Evolutionary conservation across 192 early-diverging fungal genomes (phyloP).

Genomic region (Globomyces pollinis-pini): DNA sequence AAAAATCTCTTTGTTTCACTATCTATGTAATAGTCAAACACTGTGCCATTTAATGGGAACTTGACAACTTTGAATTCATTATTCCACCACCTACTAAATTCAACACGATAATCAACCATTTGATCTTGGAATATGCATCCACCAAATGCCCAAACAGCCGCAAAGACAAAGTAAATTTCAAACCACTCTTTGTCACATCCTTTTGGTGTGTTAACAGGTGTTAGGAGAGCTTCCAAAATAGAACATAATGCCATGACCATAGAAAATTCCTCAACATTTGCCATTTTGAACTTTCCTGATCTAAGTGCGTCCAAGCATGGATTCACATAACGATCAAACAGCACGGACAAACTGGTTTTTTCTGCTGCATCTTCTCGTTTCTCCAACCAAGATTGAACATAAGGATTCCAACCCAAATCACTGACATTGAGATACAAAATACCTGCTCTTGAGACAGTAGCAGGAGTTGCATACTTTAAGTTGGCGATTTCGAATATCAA

Average conservation of each 20-base stretch:
- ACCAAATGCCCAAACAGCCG: slow-evolving; percentile 61
- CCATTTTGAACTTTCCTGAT: slow-evolving; percentile 54
- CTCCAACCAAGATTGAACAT: slow-evolving; percentile 60
- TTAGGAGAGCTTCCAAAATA: slow-evolving; percentile 54
- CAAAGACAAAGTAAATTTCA: slow-evolving; percentile 62
- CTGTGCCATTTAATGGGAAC: slow-evolving; percentile 49
- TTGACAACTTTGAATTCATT: slow-evolving; percentile 54
- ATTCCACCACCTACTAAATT: slow-evolving; percentile 63
- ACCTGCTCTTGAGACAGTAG: slow-evolving; percentile 61
- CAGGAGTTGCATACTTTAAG: slow-evolving; percentile 63
- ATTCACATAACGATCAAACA: slow-evolving; percentile 58
- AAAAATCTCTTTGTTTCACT: slow-evolving; percentile 48
- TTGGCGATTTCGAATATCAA: slow-evolving; percentile 61
- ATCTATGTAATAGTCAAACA: slow-evolving; percentile 61
- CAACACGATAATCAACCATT: slow-evolving; percentile 49
- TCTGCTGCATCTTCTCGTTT: slow-evolving; percentile 54
- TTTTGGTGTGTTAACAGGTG: slow-evolving; percentile 53
- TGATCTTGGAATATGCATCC: slow-evolving; percentile 58
- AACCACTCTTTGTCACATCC: slow-evolving; percentile 66
- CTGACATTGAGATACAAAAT: slow-evolving; percentile 56
- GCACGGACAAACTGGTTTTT: slow-evolving; percentile 47
- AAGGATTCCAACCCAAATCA: slow-evolving; percentile 61
- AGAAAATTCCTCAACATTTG: slow-evolving; percentile 56
- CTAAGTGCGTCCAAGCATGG: slow-evolving; percentile 46
- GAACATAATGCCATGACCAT: slow-evolving; percentile 54